phyloP scores from a whole-genome alignment of 2,329 filamentous ascomycete species.

The Orbilia blumenaviensis region DNA sequence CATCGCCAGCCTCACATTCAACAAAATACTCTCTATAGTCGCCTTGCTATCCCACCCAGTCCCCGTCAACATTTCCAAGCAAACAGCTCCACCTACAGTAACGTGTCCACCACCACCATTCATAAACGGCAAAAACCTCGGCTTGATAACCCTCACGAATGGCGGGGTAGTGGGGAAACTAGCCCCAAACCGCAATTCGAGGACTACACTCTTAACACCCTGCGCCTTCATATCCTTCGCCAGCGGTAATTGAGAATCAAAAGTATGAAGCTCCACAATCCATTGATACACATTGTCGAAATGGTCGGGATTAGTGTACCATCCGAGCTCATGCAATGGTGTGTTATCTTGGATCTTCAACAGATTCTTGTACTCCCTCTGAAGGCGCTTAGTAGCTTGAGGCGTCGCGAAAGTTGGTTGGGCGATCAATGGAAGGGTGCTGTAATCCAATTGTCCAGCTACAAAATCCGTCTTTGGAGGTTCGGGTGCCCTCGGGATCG shows the following conservation, averaged over 20 bases:
- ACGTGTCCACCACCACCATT: constrained; percentile 85
- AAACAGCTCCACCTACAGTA: constrained; percentile 82
- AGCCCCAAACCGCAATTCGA: constrained; percentile 82
- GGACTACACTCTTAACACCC: constrained; percentile 73
- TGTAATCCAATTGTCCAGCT: constrained; percentile 72
- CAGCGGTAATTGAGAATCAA: constrained; percentile 74
- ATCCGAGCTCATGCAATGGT: constrained; percentile 75
- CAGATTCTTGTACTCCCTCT: constrained; percentile 72
- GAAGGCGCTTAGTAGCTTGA: constrained; percentile 70
- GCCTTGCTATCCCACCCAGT: constrained; percentile 79
- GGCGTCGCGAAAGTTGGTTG: constrained; percentile 72
- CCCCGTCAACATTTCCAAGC: constrained; percentile 76
- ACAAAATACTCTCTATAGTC: constrained; percentile 78
- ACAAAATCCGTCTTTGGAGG: constrained; percentile 68
- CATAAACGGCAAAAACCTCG: constrained; percentile 77
- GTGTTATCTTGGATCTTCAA: constrained; percentile 71
- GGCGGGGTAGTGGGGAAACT: constrained; percentile 81
- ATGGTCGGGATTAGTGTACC: constrained; percentile 77
- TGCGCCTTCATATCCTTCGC: constrained; percentile 75
- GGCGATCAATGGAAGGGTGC: constrained; percentile 71
- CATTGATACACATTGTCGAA: constrained; percentile 84
- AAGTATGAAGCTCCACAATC: constrained; percentile 89
- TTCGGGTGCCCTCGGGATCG: constrained; percentile 8
- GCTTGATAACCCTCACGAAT: constrained; percentile 83
- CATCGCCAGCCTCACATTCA: constrained; percentile 82